phyloP scores from a whole-genome alignment of 2,329 filamentous ascomycete genomes.

The Botrytis galanthina region DNA sequence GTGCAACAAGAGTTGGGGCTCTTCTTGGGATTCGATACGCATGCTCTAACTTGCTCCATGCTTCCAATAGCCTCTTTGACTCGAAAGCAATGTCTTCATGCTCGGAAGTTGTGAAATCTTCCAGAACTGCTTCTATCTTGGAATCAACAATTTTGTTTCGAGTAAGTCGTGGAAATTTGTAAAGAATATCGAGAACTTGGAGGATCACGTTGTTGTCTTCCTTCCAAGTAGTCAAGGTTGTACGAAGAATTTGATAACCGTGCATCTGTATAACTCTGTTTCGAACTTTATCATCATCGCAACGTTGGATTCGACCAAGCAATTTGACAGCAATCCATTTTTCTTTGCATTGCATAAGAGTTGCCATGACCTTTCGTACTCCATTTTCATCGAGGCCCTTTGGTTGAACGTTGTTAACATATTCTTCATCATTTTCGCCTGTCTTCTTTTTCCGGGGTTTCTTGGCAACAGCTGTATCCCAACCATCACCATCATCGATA shows the following conservation, averaged over 20 bases:
- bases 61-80: conserved; percentile 69
- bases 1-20: conserved; percentile 41
- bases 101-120: conserved; percentile 63
- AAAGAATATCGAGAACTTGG: conserved; percentile 85
- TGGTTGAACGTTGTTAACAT: conserved; percentile 83
- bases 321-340: conserved; percentile 99
- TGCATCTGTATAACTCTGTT: conserved; percentile 94
- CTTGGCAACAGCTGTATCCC: conserved; percentile 87
- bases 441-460: conserved; percentile 90
- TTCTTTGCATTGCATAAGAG: conserved; percentile 96
- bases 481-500: conserved; percentile 87
- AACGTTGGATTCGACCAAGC: conserved; percentile 81
- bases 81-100: conserved; percentile 74
- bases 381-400: conserved; percentile 76
- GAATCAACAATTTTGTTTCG: conserved; percentile 97
- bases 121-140: conserved; percentile 82
- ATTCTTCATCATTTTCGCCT: conserved; percentile 90
- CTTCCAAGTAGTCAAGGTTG: conserved; percentile 77
- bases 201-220: conserved; percentile 88
- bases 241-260: conserved; percentile 92
- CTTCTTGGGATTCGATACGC: conserved; percentile 91
- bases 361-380: conserved; percentile 92
- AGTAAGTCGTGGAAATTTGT: conserved; percentile 84
- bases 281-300: conserved; percentile 81
- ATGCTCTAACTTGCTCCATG: conserved; percentile 86